phyloP scores from a whole-genome alignment of 2,329 filamentous ascomycete genomes.

The Trichoderma sp. region DNA sequence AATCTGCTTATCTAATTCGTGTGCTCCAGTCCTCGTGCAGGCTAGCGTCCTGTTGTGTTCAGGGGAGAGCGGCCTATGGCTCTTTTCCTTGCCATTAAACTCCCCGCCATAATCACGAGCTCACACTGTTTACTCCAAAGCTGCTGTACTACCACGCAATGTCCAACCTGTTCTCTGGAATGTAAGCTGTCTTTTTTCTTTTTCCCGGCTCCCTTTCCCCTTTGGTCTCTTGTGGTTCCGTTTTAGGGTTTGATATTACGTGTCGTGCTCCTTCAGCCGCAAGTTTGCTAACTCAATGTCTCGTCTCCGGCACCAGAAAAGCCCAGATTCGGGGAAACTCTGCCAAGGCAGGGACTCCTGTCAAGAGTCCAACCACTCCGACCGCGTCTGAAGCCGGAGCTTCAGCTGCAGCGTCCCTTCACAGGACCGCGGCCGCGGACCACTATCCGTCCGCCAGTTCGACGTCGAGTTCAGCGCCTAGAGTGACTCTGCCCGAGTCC shows the following conservation, averaged over 20 bases:
- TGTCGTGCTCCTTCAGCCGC: not conserved
- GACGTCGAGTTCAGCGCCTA: slow-evolving; percentile 51
- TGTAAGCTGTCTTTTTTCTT: slow-evolving; percentile 47
- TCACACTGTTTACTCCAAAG: slow-evolving; percentile 13
- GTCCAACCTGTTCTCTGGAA: slow-evolving; percentile 63
- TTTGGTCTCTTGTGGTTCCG: not conserved
- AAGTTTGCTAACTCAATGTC: slow-evolving; percentile 12
- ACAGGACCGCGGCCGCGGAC: not conserved
- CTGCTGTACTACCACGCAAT: slow-evolving; percentile 37
- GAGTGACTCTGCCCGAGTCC: slow-evolving; percentile 63
- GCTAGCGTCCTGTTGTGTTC: slow-evolving; percentile 3
- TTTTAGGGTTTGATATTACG: not conserved
- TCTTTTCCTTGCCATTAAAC: slow-evolving; percentile 10
- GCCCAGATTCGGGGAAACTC: slow-evolving; percentile 21
- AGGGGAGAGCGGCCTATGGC: slow-evolving; percentile 7
- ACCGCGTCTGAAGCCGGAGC: not conserved
- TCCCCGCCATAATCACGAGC: slow-evolving; percentile 20
- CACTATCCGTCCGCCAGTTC: slow-evolving; percentile 47
- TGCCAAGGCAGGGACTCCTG: slow-evolving; percentile 20
- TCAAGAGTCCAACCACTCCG: slow-evolving; percentile 15
- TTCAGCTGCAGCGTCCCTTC: slow-evolving; percentile 47
- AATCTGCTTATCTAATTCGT: not conserved
- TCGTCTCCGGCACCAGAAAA: slow-evolving; percentile 12
- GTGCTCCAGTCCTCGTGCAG: not conserved
- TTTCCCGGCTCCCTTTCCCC: not conserved